A percentile compares a stretch with the other conserved stretches of the same genome.
phyloP scores from a whole-genome alignment of 2,329 filamentous ascomycete genomes.

The Fonsecaea erecta region DNA sequence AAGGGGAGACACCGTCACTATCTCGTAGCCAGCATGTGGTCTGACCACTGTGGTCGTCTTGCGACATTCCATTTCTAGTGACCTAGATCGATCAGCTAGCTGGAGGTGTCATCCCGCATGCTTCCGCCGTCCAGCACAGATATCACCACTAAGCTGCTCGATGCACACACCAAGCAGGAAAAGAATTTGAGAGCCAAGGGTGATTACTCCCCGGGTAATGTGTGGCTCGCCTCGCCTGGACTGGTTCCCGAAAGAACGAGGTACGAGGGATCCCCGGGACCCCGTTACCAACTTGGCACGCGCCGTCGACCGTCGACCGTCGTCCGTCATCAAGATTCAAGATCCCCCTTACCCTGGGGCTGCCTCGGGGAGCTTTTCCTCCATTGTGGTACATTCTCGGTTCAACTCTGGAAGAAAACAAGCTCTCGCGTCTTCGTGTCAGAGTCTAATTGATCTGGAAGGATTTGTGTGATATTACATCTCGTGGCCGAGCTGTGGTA shows the following conservation, averaged over 20 bases:
- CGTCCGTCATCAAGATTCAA: background rate
- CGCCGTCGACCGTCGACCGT: too few species aligned
- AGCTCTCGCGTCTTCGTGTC: background rate
- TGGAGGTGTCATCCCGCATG: background rate
- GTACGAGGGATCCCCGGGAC: background rate
- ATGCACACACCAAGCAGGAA: too few species aligned
- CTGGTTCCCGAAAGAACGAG: too few species aligned
- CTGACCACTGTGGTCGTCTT: background rate
- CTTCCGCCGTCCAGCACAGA: background rate
- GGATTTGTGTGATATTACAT: background rate
- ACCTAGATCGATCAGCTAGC: background rate
- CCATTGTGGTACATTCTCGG: conserved; percentile 8
- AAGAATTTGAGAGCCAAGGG: too few species aligned
- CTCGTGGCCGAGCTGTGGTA: background rate
- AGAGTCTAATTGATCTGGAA: background rate
- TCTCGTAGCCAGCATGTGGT: background rate
- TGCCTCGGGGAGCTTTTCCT: background rate
- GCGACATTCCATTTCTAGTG: background rate
- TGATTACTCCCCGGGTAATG: too few species aligned
- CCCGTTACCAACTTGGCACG: background rate
- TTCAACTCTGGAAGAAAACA: background rate
- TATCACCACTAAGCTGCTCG: too few species aligned
- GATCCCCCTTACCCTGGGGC: too few species aligned
- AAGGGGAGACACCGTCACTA: background rate
- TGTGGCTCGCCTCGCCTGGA: too few species aligned